Conservation (phyloP, 1,284 basidiomycete genomes). For the Pseudozyma sp. region DNA sequence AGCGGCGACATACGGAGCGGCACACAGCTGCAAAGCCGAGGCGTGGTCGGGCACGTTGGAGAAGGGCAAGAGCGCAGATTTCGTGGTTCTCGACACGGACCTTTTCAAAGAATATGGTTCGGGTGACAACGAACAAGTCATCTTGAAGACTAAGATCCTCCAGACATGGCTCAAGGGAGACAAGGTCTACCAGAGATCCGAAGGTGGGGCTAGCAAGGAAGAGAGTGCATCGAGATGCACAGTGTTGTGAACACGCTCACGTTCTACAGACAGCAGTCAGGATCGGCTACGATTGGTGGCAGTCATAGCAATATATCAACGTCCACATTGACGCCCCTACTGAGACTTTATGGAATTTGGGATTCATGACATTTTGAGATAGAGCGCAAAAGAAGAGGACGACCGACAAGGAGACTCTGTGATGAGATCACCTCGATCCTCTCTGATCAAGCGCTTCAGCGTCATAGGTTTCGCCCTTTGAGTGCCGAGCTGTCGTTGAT, state of each 20-base stretch:
- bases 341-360: too few relatives aligned
- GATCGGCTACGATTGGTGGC: too few relatives aligned
- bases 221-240: background rate
- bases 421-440: too few relatives aligned
- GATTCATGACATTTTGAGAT: too few relatives aligned
- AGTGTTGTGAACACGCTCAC: background rate
- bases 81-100: constrained; percentile 49
- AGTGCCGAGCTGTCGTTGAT: constrained; percentile 30
- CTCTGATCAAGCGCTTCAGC: background rate
- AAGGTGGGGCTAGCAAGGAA: background rate
- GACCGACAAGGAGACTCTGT: too few relatives aligned
- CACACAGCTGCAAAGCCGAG: constrained; percentile 49
- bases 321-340: too few relatives aligned
- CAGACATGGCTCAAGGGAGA: constrained; percentile 45
- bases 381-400: too few relatives aligned
- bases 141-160: constrained; percentile 38
- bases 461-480: background rate
- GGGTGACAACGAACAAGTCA: constrained; percentile 34
- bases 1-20: constrained; percentile 44
- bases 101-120: constrained; percentile 34
- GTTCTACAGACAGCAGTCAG: too few relatives aligned
- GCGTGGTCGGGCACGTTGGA: constrained; percentile 34
- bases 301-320: too few relatives aligned
- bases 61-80: constrained; percentile 45
- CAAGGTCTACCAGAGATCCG: constrained; percentile 27